Evolutionary conservation across 2,329 filamentous ascomycete genomes (phyloP), one percentile per base, ranked within the genome.

Genomic region (Alternaria brassicicola): DNA sequence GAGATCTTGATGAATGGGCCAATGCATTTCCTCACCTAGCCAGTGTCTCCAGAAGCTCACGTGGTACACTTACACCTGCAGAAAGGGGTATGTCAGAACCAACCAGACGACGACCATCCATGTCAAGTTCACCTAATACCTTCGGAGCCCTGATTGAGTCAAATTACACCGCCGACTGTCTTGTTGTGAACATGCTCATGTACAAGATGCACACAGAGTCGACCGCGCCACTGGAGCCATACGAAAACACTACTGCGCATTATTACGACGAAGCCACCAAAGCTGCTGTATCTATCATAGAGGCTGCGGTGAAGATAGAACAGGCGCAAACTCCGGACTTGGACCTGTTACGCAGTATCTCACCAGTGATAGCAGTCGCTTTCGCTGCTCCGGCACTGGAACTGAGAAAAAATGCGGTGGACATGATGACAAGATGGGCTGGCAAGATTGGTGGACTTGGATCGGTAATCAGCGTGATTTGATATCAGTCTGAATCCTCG

Each of bases 371-470:
- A 0, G 62, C 69, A 4, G 70, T 72, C 0, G 64, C 51, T 2
- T 63, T 58, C 6, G 39, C 70, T 10, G 68, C 64, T 2, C 72
- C 73, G 2, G 49, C 46, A 2, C 26, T 39, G 10, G 57, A 67
- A 28, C 38, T 71, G 10, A 60, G 55, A 25, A 41, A 50, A 8
- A 21, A 43, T 4, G 72, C 69, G 4, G 47, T 55, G 41, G 48
- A 56, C n/a, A 72, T 67, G 62, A 50, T 76, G 51, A 53, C 55
- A 25, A 52, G 69, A 25, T 76, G 70, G 71, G 66, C 65, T 5
- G 49, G 57, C 36, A 65, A 52, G 28, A 59, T 61, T 9, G 69
- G 63, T 2, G 54, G 54, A 3, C 15, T 61, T 17, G 30, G 26
- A 2, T 23, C 52, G 3, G 19, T 48, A 4, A 25, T 57, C 21